Conservation (phyloP, 2,329 filamentous ascomycete species). For the Exophiala sp. region DNA sequence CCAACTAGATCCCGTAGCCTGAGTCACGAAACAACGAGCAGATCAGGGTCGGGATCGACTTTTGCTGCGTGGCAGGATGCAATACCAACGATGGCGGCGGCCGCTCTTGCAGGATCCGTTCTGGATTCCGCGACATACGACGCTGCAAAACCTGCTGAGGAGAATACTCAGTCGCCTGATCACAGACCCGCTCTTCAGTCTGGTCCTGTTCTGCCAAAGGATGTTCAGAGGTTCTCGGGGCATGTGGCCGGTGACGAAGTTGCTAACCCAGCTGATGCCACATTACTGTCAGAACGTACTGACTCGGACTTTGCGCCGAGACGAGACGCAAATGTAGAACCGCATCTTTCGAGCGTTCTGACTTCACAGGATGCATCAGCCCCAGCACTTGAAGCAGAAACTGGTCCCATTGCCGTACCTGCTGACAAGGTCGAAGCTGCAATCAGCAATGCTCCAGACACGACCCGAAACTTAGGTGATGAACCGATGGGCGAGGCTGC, state of each 20-base stretch:
- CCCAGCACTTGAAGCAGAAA: no score
- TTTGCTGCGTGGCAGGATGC: conserved; percentile 18
- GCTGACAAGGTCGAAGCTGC: no score
- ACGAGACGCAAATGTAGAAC: no score
- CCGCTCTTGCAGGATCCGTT: conserved; percentile 9
- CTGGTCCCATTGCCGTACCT: no score
- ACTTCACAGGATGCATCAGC: no score
- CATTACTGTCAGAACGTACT: background rate
- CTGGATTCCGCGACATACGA: conserved; percentile 5
- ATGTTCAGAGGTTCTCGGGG: background rate
- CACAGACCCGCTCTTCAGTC: background rate
- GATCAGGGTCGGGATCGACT: conserved; percentile 15
- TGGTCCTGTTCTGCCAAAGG: background rate
- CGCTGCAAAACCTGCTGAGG: background rate
- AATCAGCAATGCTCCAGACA: no score
- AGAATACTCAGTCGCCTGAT: background rate
- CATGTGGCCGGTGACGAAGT: no score
- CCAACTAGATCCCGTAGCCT: conserved; percentile 14
- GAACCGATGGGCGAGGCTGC: no score
- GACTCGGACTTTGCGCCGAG: no score
- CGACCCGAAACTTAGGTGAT: no score
- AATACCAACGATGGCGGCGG: conserved; percentile 12
- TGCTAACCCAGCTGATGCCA: no score
- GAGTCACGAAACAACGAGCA: conserved; percentile 14
- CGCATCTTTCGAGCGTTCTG: no score